A percentile compares a stretch with the other conserved stretches of the same genome.
phyloP scores from a whole-genome alignment of 2,329 filamentous ascomycete genomes.

The Stagonosporopsis vannaccii region DNA sequence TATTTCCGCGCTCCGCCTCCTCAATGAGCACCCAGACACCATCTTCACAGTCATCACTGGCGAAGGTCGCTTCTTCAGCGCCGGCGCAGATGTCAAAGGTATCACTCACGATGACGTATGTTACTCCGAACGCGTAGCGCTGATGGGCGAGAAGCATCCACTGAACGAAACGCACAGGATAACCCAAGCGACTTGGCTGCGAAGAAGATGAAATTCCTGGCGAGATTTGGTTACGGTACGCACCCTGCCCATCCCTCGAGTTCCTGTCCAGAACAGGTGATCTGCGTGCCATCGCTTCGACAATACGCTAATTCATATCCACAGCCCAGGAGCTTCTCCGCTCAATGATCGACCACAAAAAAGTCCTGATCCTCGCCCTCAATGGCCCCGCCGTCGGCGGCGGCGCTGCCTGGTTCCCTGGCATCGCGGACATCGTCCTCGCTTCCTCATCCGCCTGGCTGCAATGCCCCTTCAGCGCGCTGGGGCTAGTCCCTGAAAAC shows the following conservation, averaged over 20 bases:
- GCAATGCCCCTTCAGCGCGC: conserved; percentile 58
- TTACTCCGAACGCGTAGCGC: conserved; percentile 2
- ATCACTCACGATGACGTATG: conserved; percentile 18
- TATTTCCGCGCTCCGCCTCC: conserved; percentile 53
- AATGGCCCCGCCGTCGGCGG: conserved; percentile 61
- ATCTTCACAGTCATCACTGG: conserved; percentile 61
- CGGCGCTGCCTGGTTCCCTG: conserved; percentile 59
- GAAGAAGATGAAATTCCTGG: conserved; percentile 44
- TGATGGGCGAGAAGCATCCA: conserved; percentile 7
- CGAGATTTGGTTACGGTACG: conserved; percentile 42
- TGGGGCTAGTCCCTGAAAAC: conserved; percentile 59
- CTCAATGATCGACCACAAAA: conserved; percentile 59
- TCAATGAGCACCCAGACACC: conserved; percentile 58
- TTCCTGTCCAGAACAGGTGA: neutral
- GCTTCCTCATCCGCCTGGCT: conserved; percentile 55
- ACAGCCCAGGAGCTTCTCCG: conserved; percentile 50
- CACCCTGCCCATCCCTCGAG: neutral
- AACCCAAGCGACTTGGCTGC: conserved; percentile 34
- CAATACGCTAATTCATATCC: neutral
- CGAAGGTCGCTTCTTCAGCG: conserved; percentile 60
- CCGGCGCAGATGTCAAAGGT: conserved; percentile 58
- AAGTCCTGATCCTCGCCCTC: conserved; percentile 59
- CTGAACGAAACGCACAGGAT: conserved; percentile 23
- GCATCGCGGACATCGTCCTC: conserved; percentile 58
- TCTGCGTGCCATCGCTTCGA: neutral